Evolutionary conservation across 495 filamentous ascomycete genomes (phyloP), one percentile per base, ranked within the genome.

Genomic region (Penicillium mononematosum): DNA sequence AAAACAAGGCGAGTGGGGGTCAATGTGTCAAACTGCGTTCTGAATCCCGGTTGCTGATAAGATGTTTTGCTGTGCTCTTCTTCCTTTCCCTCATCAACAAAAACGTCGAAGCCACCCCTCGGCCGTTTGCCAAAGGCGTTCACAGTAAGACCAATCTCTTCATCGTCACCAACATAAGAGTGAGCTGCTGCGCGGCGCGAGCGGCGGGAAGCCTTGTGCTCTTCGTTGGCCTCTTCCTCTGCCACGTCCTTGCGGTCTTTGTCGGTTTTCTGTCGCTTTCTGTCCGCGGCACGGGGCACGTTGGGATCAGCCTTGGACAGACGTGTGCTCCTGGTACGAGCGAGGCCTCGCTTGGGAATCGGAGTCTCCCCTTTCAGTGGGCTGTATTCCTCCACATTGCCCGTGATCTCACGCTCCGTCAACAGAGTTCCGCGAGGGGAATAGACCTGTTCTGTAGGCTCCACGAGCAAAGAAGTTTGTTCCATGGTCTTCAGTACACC

Each of bases 391-490:
- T 82, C 78, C 27, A 80, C 74, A 58, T 80, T 75, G 7, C 83
- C 80, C 6, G 81, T 78, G 43, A 88, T 88, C 32, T 72, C 62
- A 53, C 83, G 76, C 57, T 82, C 64, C 69, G 73, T 85, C 69
- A 81, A 82, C 60, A 77, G 78, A 38, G 55, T 75, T 27, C 75
- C 89, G 43, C 63, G 78, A 53, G 68, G 80, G 42, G 71, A 82
- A 72, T 86, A 92, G 19, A 95, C 81, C 44, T 83, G 69, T 66
- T 96, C 92, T 0, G 71, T 81, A 8, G 90, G 84, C 60, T 86
- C 83, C n/a, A 92, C 85, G 5, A 77, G 73, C 20, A 67, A 66
- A 0, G 91, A 92, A 17, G 86, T 85, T 31, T 74, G 66, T 60
- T 90, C 81, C 78, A 96, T 89, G 61, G 81, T 79, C 66, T 79